These are phyloP conservation scores for Lachnellula occidentalis DNA, from an alignment of 2,329 filamentous ascomycete species.

Conservation along the genomic window DNA sequence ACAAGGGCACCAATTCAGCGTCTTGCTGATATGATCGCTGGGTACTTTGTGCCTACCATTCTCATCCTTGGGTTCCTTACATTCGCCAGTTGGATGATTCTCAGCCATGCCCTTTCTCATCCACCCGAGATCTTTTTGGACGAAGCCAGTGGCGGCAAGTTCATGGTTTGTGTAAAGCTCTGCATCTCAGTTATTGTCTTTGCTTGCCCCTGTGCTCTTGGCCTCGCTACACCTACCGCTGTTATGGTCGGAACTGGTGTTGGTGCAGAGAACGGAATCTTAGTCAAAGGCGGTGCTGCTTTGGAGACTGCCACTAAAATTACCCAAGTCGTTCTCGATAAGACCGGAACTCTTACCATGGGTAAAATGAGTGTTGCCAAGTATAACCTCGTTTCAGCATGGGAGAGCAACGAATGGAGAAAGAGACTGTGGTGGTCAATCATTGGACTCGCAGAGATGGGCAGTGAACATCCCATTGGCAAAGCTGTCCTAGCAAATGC, in stretches of 20 bases:
- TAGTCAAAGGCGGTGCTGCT: constrained; percentile 95
- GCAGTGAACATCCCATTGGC: constrained; percentile 94
- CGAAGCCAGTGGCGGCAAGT: constrained; percentile 75
- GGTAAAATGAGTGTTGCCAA: constrained; percentile 92
- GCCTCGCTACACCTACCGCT: constrained; percentile 89
- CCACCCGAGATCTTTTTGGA: constrained; percentile 86
- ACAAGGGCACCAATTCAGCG: constrained; percentile 90
- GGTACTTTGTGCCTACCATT: constrained; percentile 90
- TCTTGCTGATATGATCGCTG: constrained; percentile 83
- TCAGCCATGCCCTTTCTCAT: constrained; percentile 77
- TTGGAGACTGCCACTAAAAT: constrained; percentile 87
- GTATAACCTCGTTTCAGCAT: constrained; percentile 58
- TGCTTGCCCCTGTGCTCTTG: constrained; percentile 94
- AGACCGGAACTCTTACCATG: constrained; percentile 90
- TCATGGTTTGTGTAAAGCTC: constrained; percentile 95
- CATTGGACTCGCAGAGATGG: constrained; percentile 90
- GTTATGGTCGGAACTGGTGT: constrained; percentile 99
- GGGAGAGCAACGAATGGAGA: constrained; percentile 63
- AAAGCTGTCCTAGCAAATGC: constrained; percentile 75
- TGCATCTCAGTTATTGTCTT: constrained; percentile 99
- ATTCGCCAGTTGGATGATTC: constrained; percentile 88
- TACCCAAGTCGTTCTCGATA: constrained; percentile 86
- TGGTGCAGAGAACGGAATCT: constrained; percentile 88
- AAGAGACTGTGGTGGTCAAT: constrained; percentile 90
- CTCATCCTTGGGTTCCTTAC: constrained; percentile 78